These are phyloP conservation scores for Biscogniauxia sp. DNA, from an alignment of 2,329 filamentous ascomycete genomes.

Conservation along the genomic window DNA sequence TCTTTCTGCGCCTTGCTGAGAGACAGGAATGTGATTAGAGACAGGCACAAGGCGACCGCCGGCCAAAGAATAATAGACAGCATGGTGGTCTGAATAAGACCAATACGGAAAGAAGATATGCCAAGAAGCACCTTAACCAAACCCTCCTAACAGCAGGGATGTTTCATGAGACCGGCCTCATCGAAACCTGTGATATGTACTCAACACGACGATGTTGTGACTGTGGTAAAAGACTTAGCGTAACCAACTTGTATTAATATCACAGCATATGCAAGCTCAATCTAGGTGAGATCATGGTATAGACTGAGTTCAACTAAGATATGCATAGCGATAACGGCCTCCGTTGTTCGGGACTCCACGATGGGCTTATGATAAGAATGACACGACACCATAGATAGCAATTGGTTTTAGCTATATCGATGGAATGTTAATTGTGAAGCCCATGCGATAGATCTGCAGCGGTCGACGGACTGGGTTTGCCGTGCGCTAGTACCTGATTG, in stretches of 20 bases:
- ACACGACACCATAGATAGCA: constrained; percentile 13
- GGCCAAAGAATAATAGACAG: constrained; percentile 16
- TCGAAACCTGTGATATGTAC: not conserved
- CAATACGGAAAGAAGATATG: not conserved
- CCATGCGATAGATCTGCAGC: constrained; percentile 2
- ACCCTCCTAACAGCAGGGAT: not conserved
- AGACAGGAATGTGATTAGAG: constrained; percentile 20
- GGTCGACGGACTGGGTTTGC: constrained; percentile 7
- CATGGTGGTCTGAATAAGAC: constrained; percentile 14
- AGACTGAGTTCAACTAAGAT: constrained; percentile 2
- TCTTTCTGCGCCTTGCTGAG: constrained; percentile 16
- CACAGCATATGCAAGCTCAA: not conserved
- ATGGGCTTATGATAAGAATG: constrained; percentile 15
- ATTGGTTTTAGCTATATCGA: constrained; percentile 10
- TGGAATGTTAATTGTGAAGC: constrained; percentile 3
- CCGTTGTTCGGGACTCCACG: constrained; percentile 19
- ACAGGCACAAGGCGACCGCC: constrained; percentile 18
- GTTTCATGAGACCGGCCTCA: not conserved
- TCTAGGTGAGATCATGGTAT: not conserved
- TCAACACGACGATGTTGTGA: not conserved
- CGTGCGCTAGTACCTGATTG: constrained; percentile 15
- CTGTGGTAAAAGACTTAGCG: not conserved
- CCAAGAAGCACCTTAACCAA: not conserved
- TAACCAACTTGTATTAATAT: not conserved
- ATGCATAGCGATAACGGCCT: constrained; percentile 20